These are phyloP conservation scores for Dianthus caryophyllus DNA, from an alignment of 148 eudicot genomes.

Conservation along the genomic window DNA sequence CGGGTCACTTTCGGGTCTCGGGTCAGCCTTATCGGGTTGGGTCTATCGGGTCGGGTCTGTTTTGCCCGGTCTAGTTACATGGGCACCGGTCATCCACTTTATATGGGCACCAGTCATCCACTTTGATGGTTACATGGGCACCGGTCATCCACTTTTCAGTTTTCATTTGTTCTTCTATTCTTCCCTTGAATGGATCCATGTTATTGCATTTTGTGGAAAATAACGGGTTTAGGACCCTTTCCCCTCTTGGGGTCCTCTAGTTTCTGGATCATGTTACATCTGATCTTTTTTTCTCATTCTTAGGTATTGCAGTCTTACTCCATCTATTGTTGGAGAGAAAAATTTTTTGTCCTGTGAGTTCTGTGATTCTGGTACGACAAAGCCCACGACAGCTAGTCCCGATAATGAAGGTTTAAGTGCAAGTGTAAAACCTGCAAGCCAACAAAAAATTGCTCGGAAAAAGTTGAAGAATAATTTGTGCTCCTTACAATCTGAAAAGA, in stretches of 20 bases:
- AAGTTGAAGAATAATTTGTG: not conserved
- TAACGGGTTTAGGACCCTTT: not conserved
- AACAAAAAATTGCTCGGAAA: not conserved
- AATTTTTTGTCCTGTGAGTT: constrained; percentile 32
- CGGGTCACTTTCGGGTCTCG: no score
- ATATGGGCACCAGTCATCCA: no score
- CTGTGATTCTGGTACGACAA: constrained; percentile 22
- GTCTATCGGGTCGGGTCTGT: no score
- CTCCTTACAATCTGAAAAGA: not conserved
- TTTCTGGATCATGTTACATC: not conserved
- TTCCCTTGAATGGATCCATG: no score
- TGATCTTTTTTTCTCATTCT: not conserved
- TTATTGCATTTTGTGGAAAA: not conserved
- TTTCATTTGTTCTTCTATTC: no score
- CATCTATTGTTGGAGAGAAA: constrained; percentile 23
- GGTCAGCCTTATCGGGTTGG: no score
- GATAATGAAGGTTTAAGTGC: constrained; percentile 15
- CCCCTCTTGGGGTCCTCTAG: not conserved
- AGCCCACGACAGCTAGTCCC: constrained; percentile 5
- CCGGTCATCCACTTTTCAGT: no score
- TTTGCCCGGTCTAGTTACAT: no score
- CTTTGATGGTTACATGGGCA: no score
- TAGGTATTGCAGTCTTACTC: constrained; percentile 33
- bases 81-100: no score
- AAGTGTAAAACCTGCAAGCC: constrained; percentile 7